Evolutionary conservation across 2,329 filamentous ascomycete genomes (phyloP).

Genomic region (Cryoendolithus antarcticus): DNA sequence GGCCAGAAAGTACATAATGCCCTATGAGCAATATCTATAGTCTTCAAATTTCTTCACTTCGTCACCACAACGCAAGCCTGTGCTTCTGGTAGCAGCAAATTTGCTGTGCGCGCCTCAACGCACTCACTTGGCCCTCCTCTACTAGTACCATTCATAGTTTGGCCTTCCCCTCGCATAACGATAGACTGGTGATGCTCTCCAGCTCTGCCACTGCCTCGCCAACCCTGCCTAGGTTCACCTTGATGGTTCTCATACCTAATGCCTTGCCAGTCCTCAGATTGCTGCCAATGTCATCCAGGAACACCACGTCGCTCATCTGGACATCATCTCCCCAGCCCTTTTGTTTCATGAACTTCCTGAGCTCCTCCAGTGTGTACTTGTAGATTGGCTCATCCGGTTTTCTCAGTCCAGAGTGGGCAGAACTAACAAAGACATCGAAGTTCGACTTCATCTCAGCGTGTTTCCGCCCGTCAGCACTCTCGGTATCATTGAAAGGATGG

Average conservation of each 20-base stretch:
- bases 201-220: constrained; percentile 72
- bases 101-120: too few species aligned
- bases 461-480: constrained; percentile 26
- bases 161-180: constrained; percentile 34
- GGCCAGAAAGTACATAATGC: too few species aligned
- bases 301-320: constrained; percentile 57
- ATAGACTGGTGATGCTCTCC: constrained; percentile 60
- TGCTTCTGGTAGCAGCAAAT: too few species aligned
- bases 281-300: constrained; percentile 81
- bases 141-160: constrained; percentile 7
- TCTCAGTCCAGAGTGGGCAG: constrained; percentile 72
- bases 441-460: constrained; percentile 44
- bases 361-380: constrained; percentile 52
- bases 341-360: constrained; percentile 50
- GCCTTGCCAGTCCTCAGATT: constrained; percentile 72
- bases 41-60: too few species aligned
- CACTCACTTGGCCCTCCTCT: too few species aligned
- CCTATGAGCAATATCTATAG: too few species aligned
- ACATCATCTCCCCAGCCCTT: constrained; percentile 40
- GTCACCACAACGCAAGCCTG: too few species aligned
- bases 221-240: constrained; percentile 66
- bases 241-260: constrained; percentile 69
- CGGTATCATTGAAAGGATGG: constrained; percentile 51
- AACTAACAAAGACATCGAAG: constrained; percentile 83
- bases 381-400: constrained; percentile 84